Evolutionary conservation across 139 green algal species (phyloP).

Genomic region (Closterium sp.): DNA sequence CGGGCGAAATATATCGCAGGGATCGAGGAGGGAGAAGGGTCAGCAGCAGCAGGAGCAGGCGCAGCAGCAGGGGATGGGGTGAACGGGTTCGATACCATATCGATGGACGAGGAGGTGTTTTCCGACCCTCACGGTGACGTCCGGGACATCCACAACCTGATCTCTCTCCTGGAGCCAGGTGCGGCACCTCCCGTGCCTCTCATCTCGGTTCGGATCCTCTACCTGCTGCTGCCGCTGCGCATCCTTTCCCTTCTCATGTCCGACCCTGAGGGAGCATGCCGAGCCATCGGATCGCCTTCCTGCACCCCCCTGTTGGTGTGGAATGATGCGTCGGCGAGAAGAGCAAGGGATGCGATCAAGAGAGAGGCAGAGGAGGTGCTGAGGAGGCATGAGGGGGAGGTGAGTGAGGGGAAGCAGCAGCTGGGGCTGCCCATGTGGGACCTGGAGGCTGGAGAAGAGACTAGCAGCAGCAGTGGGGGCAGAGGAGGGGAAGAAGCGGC

Average conservation of each 20-base stretch:
- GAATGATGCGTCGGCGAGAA: not conserved
- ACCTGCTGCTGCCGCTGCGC: slow-evolving; percentile 30
- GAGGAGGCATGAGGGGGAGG: not conserved
- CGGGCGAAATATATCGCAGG: slow-evolving; percentile 3
- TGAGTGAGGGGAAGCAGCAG: not conserved
- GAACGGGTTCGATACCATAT: not conserved
- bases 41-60: not conserved
- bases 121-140: slow-evolving; percentile 9
- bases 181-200: not conserved
- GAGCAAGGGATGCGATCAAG: not conserved
- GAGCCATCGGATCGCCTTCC: not conserved
- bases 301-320: slow-evolving; percentile 16
- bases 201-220: not conserved
- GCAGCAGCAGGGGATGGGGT: not conserved
- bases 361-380: not conserved
- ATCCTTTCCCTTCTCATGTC: slow-evolving; percentile 25
- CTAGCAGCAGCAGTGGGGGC: not conserved
- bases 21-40: not conserved
- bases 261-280: slow-evolving; percentile 4
- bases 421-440: slow-evolving; percentile 17
- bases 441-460: slow-evolving; percentile 3
- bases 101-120: not conserved
- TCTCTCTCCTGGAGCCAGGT: not conserved
- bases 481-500: not conserved
- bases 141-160: slow-evolving; percentile 32